Percentiles rank a stretch among this genome's conserved stretches.
phyloP scores from a whole-genome alignment of 768 basidiomycete species.

The Rhizopogon salebrosus region DNA sequence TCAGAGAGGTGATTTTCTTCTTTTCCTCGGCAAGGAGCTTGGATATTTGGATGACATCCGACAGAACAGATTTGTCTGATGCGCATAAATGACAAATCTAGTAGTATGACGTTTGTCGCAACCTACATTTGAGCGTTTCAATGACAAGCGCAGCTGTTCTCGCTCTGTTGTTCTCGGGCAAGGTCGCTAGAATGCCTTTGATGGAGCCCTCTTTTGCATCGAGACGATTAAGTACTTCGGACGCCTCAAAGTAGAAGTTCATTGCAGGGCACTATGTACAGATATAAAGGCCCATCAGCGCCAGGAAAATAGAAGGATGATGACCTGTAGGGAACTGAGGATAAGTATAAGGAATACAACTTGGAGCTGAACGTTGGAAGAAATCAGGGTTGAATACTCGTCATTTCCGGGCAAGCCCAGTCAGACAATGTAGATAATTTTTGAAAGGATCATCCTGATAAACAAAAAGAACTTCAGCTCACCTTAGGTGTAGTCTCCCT shows the following conservation, averaged over 20 bases:
- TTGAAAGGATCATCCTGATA: slow-evolving; percentile 46
- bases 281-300: slow-evolving; percentile 19
- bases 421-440: slow-evolving; percentile 93
- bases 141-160: slow-evolving; percentile 84
- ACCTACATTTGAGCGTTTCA: slow-evolving; percentile 89
- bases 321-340: slow-evolving; percentile 11
- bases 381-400: slow-evolving; percentile 34
- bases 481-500: not conserved
- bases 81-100: not conserved
- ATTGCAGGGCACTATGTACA: slow-evolving; percentile 38
- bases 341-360: slow-evolving; percentile 22
- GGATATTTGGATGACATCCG: slow-evolving; percentile 61
- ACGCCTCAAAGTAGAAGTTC: slow-evolving; percentile 96
- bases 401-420: slow-evolving; percentile 44
- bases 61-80: slow-evolving; percentile 74
- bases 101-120: not conserved
- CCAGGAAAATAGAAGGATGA: slow-evolving; percentile 6
- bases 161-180: slow-evolving; percentile 72
- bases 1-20: slow-evolving; percentile 67
- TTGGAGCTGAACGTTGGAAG: slow-evolving; percentile 9
- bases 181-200: slow-evolving; percentile 71
- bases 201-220: slow-evolving; percentile 91
- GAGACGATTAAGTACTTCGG: slow-evolving; percentile 75
- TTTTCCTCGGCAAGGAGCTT: slow-evolving; percentile 72
- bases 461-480: slow-evolving; percentile 16